A percentile compares a stretch with the other conserved stretches of the same genome.
Evolutionary conservation across 176 grass and related monocot species (phyloP).

Genomic region (Hsuehochloa calcarea): DNA sequence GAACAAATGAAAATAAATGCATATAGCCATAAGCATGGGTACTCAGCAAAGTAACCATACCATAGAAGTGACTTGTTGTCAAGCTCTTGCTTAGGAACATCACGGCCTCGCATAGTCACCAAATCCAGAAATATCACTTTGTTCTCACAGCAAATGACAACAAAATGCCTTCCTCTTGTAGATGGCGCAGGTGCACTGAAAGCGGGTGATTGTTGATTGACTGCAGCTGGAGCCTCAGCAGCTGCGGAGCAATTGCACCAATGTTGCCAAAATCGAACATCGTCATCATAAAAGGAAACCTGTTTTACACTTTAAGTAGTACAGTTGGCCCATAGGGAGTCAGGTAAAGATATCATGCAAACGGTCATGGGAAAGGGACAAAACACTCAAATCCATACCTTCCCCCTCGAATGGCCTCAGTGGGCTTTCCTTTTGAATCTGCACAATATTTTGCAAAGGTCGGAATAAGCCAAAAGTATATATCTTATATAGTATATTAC

Average conservation of each 20-base stretch:
- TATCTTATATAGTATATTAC: slow-evolving; percentile 12
- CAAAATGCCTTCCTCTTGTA: slow-evolving; percentile 97
- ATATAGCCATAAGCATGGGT: slow-evolving; percentile 9
- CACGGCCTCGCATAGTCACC: slow-evolving; percentile 90
- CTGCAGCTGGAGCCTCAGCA: slow-evolving; percentile 76
- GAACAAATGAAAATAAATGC: slow-evolving; percentile 21
- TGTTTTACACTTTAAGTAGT: slow-evolving; percentile 89
- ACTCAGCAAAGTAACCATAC: slow-evolving; percentile 46
- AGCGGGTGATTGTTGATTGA: slow-evolving; percentile 72
- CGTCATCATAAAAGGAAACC: slow-evolving; percentile 94
- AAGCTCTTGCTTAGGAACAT: slow-evolving; percentile 97
- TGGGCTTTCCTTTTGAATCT: slow-evolving; percentile 90
- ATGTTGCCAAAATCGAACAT: slow-evolving; percentile 95
- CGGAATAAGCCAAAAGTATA: slow-evolving; percentile 4
- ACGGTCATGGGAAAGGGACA: not conserved
- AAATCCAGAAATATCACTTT: slow-evolving; percentile 99
- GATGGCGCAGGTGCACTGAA: slow-evolving; percentile 84
- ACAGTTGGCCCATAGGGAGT: slow-evolving; percentile 32
- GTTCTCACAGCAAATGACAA: slow-evolving; percentile 98
- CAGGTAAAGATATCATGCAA: slow-evolving; percentile 30
- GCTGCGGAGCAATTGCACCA: slow-evolving; percentile 89
- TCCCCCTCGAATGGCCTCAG: slow-evolving; percentile 91
- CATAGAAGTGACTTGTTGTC: slow-evolving; percentile 98
- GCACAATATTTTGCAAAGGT: slow-evolving; percentile 16
- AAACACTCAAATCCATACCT: slow-evolving; percentile 61